Evolutionary conservation across 768 basidiomycete species (phyloP), one percentile per base, ranked within the genome.

Genomic region (Boletus vinaceobasis): DNA sequence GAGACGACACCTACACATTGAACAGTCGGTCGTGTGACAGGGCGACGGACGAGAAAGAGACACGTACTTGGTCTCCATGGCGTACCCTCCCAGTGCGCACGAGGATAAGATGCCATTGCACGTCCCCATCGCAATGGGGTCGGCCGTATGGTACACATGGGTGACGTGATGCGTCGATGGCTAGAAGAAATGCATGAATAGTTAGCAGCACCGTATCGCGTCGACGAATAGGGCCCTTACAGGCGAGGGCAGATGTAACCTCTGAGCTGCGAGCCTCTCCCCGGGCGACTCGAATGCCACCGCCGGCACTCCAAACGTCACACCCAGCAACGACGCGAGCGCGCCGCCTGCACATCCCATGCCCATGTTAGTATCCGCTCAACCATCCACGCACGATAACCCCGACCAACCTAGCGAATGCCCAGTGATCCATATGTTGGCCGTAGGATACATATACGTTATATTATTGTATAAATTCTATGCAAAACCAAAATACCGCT

Each of bases 391-490:
- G n/a, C 44, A n/a, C 19, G 26, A 47, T 19, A 27, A 37, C 81
- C 82, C 32, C 82, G 1, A 70, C 69, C 43, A 8, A 72, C 68
- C 87, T 39, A 90, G 70, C 1, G 86, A 88, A 67, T 89, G 88
- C 4, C 88, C 88, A 37, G 79, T 81, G 52, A 97, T 73, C 95
- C 95, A 98, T 52, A 98, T 90, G 56, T 86, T 87, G 40, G 94
- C 80, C 57, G 88, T 74, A 9, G 95, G 95, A 68, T 96, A 98
- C 81, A 96, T 84, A 66, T 87, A 90, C 7, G 92, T 86, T 53
- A 98, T 65, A 74, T 98, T 97, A 77, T 94, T 93, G 75, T 93
- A 98, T 50, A 98, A 71, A 73, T 95, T 88, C 93, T 95, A 70
- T 51, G 17, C n/a, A 33, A 33, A 42, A 40, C 4, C 13, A 38